A percentile compares a stretch with the other conserved stretches of the same genome.
Conservation (phyloP, 805 yeast genomes). For the Kodamaea leandrae region DNA sequence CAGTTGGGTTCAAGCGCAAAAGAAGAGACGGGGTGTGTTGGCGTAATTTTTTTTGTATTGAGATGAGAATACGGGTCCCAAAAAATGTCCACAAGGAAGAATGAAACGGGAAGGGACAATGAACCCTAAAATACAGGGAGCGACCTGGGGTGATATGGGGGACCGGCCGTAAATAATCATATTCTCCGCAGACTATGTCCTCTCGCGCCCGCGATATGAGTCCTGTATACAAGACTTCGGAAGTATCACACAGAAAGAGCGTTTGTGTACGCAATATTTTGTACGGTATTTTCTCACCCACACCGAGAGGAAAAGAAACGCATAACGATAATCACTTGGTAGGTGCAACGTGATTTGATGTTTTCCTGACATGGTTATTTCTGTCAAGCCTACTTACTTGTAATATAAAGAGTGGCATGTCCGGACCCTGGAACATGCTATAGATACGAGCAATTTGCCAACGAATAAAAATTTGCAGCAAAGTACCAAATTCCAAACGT, state of each 20-base stretch:
- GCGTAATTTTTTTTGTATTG: too few species aligned
- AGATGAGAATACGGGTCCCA: not conserved
- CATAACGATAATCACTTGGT: not conserved
- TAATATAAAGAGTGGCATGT: conserved; percentile 1
- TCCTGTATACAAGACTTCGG: not conserved
- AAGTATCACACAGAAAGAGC: not conserved
- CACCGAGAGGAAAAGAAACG: conserved; percentile 2
- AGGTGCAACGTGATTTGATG: not conserved
- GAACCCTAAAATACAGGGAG: not conserved
- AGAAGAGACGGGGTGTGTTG: not conserved
- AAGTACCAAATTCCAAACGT: too few species aligned
- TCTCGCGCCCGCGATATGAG: not conserved
- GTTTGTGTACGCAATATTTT: conserved; percentile 2
- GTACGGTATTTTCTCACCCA: not conserved
- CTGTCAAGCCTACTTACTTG: not conserved
- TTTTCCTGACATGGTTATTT: not conserved
- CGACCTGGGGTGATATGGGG: not conserved
- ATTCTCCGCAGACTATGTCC: too few species aligned
- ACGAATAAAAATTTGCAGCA: too few species aligned
- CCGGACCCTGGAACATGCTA: not conserved
- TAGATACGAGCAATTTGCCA: not conserved
- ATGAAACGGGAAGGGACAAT: not conserved
- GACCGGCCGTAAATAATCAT: not conserved
- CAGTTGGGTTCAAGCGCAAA: not conserved
- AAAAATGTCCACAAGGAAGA: not conserved